phyloP scores from a whole-genome alignment of 768 basidiomycete species.

The Boletus sp. region DNA sequence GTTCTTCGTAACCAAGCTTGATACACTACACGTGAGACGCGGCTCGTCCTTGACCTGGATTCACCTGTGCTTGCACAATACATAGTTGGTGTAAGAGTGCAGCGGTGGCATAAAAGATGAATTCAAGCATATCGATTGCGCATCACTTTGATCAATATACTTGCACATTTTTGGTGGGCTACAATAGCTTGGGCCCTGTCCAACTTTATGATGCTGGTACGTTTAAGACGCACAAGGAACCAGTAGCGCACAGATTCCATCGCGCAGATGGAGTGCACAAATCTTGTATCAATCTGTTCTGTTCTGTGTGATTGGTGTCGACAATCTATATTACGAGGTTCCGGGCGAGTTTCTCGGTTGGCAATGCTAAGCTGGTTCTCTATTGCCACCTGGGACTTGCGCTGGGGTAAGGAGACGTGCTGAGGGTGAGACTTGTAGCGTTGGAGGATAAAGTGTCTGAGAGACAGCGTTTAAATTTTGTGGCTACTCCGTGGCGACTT shows the following conservation, averaged over 20 bases:
- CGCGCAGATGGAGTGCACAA: not conserved
- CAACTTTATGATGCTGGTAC: not conserved
- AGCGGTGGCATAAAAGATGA: not conserved
- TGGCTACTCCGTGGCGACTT: conserved; percentile 7
- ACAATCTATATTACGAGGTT: not conserved
- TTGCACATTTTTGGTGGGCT: not conserved
- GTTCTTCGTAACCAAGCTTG: conserved; percentile 76
- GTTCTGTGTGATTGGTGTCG: not conserved
- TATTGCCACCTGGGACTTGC: conserved; percentile 45
- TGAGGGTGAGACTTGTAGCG: conserved; percentile 53
- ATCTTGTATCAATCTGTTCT: not conserved
- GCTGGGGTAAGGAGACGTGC: not conserved
- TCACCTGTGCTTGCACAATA: not conserved
- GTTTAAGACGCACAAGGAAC: not conserved
- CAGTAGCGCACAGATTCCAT: not conserved
- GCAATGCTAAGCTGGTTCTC: conserved; percentile 56
- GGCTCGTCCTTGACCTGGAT: not conserved
- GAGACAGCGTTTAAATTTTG: conserved; percentile 36
- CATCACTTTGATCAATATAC: conserved; percentile 2
- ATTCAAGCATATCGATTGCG: not conserved
- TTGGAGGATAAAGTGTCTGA: conserved; percentile 72
- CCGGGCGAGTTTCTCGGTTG: conserved; percentile 53
- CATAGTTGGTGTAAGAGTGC: not conserved
- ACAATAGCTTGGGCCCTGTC: not conserved
- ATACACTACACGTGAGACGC: not conserved